Conservation (phyloP, 306 rosid genomes). For the Canavalia gladiata region DNA sequence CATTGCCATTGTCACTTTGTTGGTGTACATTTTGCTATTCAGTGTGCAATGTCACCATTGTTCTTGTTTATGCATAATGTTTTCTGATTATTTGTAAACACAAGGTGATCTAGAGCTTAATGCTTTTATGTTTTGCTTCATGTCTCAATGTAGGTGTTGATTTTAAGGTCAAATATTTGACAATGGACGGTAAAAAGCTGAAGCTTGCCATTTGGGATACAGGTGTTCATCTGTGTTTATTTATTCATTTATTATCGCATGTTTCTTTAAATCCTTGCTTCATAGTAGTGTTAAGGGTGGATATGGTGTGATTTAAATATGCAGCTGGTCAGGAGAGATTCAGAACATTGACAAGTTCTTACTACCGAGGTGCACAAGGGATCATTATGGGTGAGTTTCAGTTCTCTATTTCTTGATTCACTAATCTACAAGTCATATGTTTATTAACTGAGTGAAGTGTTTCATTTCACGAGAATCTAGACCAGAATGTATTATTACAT, state of each 20-base stretch:
- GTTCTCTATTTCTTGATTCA: background rate
- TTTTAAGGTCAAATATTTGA: constrained; percentile 79
- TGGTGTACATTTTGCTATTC: constrained; percentile 6
- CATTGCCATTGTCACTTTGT: background rate
- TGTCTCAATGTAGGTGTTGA: constrained; percentile 71
- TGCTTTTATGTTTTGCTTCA: constrained; percentile 14
- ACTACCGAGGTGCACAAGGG: constrained; percentile 97
- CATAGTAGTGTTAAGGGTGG: constrained; percentile 7
- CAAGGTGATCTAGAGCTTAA: constrained; percentile 9
- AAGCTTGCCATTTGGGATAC: constrained; percentile 95
- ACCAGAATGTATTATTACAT: background rate
- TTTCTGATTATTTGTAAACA: background rate
- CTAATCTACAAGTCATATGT: background rate
- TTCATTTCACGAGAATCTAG: background rate
- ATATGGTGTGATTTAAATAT: constrained; percentile 40
- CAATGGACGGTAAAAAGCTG: constrained; percentile 69
- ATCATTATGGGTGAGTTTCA: constrained; percentile 84
- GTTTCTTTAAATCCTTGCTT: background rate
- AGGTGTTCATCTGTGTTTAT: constrained; percentile 53
- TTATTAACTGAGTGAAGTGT: background rate
- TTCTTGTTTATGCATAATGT: constrained; percentile 9
- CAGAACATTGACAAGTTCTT: constrained; percentile 95
- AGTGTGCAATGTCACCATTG: constrained; percentile 17
- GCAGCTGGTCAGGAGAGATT: constrained; percentile 99
- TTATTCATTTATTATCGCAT: constrained; percentile 14